A percentile compares a stretch with the other conserved stretches of the same genome.
phyloP scores from a whole-genome alignment of 257 asterid species.

The Salvia hispanica region DNA sequence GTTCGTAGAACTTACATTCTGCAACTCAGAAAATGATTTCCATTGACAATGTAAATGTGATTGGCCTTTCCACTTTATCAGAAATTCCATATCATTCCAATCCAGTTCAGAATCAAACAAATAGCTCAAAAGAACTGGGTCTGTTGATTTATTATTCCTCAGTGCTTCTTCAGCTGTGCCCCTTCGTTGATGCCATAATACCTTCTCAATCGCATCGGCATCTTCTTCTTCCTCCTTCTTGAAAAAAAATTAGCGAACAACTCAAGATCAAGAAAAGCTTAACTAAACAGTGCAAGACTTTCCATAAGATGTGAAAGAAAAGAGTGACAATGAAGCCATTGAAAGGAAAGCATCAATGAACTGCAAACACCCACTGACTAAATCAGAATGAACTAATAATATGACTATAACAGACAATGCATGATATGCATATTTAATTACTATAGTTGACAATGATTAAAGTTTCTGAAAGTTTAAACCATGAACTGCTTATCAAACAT shows the following conservation, averaged over 20 bases:
- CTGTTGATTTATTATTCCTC: conserved; percentile 70
- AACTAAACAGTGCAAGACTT: background rate
- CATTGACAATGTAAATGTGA: conserved; percentile 98
- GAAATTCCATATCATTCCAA: conserved; percentile 86
- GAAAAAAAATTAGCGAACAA: conserved; percentile 31
- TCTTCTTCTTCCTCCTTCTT: conserved; percentile 95
- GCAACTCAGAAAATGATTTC: conserved; percentile 88
- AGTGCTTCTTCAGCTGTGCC: conserved; percentile 95
- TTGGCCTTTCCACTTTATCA: conserved; percentile 99
- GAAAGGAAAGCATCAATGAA: conserved; percentile 14
- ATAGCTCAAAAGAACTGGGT: conserved; percentile 76
- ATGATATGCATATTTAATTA: background rate
- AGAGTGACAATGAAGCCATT: background rate
- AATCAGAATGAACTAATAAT: background rate
- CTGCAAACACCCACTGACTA: conserved; percentile 6
- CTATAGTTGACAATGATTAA: background rate
- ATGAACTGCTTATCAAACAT: conserved; percentile 2
- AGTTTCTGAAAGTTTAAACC: conserved; percentile 17
- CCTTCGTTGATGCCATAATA: conserved; percentile 97
- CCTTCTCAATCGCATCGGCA: conserved; percentile 87
- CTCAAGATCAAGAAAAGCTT: conserved; percentile 27
- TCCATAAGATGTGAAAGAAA: conserved; percentile 2
- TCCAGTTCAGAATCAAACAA: conserved; percentile 78
- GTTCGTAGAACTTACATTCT: conserved; percentile 64
- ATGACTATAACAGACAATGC: conserved; percentile 1